Base-by-base conservation (phyloP, 2,329 filamentous ascomycete genomes). In the Corinectria fuckeliana region DNA sequence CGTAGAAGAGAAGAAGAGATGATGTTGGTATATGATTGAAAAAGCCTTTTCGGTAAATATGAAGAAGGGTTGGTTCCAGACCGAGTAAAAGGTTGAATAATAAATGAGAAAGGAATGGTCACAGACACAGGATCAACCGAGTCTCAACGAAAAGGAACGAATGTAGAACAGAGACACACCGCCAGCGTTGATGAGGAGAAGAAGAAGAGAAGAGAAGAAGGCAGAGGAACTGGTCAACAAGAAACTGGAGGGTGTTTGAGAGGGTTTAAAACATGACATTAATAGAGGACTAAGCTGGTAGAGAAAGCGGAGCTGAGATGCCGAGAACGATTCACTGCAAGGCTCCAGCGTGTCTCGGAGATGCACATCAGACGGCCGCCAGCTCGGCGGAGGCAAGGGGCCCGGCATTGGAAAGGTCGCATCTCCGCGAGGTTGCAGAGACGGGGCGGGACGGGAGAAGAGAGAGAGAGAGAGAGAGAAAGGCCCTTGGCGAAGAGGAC, bases 151-250 rank as follows among this genome's bases (percentile, higher is more conserved):
- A 75, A 76, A 76, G 72, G 77, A 81, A 80, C 76, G 80, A 81
- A 82, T 79, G 79, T 78, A 79, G 79, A 66, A 62, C 61, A 39
- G 62, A 81, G 72, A 76, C 73, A 81, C 76, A 82, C 78, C 78
- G 81, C 77, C 79, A 80, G 77, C 80, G 75, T 76, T 77, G 72
- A 74, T 73, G 69, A 76, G 74, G 71, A 71, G 65, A 76, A 69
- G 74, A 73, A 76, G 74, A 71, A 71, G 65, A 76, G 69, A 74
- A 73, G 75, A 76, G 74, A 74, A 72, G 71, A 74, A 73, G 75
- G 76, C 73, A 74, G 72, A 70, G 70, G 69, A 76, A 74, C 50
- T 60, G 63, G 52, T 56, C 50, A 50, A 74, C 71, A 72, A 73
- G 61, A 58, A 64, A 69, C 60, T 36, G 68, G 64, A 70, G 66